Conservation (phyloP, 2,329 filamentous ascomycete species). For the Aspergillus bombycis region DNA sequence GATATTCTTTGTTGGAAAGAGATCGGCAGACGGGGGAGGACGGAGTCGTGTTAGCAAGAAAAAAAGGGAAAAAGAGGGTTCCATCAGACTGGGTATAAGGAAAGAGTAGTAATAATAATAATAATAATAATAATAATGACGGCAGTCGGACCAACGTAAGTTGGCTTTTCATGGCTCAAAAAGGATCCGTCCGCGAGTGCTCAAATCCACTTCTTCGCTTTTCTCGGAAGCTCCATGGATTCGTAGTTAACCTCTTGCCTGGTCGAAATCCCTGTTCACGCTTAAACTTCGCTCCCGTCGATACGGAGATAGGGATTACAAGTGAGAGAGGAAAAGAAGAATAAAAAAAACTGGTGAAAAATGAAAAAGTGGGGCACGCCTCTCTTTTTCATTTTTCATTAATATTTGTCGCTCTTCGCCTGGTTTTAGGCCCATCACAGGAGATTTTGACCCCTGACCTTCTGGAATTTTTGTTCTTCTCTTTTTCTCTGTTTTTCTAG, state of each 20-base stretch:
- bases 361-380: constrained; percentile 14
- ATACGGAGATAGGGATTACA: constrained; percentile 12
- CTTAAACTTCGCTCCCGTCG: constrained; percentile 8
- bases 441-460: constrained; percentile 24
- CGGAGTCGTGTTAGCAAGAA: neutral
- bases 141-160: neutral
- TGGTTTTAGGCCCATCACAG: constrained; percentile 5
- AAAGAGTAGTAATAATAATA: neutral
- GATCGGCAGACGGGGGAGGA: constrained; percentile 7
- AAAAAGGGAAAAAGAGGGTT: neutral
- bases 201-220: neutral
- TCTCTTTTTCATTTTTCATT: neutral
- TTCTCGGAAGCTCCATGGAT: neutral
- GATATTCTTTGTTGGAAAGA: constrained; percentile 10
- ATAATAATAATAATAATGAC: neutral
- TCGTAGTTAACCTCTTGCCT: constrained; percentile 9
- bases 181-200: constrained; percentile 12
- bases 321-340: neutral
- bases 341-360: neutral
- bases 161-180: constrained; percentile 3
- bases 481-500: constrained; percentile 11
- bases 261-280: constrained; percentile 13
- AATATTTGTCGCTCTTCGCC: neutral
- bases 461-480: constrained; percentile 25
- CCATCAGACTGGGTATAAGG: neutral